Percentiles rank a stretch among this genome's conserved stretches.
Conservation (phyloP, 352 stramenopile genomes). For the Saprolegnia diclina region DNA sequence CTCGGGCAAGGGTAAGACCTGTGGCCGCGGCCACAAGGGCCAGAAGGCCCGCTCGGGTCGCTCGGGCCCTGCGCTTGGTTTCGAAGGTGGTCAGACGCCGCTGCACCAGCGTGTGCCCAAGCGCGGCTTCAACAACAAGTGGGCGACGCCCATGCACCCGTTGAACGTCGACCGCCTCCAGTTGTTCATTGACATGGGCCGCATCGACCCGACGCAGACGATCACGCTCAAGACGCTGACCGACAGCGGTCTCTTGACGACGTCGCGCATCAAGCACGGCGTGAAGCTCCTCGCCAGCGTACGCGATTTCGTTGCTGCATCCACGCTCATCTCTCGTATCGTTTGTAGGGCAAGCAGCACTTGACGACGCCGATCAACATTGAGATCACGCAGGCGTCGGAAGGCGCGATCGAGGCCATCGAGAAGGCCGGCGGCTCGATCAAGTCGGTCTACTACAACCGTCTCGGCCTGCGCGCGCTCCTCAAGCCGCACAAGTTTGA, state of each 20-base stretch:
- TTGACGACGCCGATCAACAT: constrained; percentile 90
- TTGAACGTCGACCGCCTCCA: constrained; percentile 94
- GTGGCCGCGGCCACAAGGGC: constrained; percentile 95
- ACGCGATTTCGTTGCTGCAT: constrained; percentile 8
- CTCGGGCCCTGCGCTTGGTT: constrained; percentile 76
- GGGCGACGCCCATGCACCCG: constrained; percentile 85
- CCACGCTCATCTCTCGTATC: neutral
- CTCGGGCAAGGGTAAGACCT: constrained; percentile 93
- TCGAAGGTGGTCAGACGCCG: constrained; percentile 98
- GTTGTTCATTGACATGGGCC: constrained; percentile 96
- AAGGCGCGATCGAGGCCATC: constrained; percentile 91
- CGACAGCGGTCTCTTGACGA: constrained; percentile 85
- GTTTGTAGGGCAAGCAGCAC: constrained; percentile 56
- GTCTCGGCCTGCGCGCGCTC: constrained; percentile 89
- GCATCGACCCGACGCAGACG: constrained; percentile 83
- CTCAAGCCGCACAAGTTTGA: constrained; percentile 97
- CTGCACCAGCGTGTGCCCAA: constrained; percentile 97
- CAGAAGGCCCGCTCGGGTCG: constrained; percentile 92
- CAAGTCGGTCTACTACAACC: constrained; percentile 96
- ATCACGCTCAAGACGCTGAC: constrained; percentile 93
- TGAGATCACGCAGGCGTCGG: constrained; percentile 92
- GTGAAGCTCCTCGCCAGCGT: constrained; percentile 91
- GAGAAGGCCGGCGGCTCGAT: constrained; percentile 93
- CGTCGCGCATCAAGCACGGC: constrained; percentile 89
- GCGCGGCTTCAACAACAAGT: constrained; percentile 96